phyloP scores from a whole-genome alignment of 2,329 filamentous ascomycete species.

The Acrocalymma vagum region DNA sequence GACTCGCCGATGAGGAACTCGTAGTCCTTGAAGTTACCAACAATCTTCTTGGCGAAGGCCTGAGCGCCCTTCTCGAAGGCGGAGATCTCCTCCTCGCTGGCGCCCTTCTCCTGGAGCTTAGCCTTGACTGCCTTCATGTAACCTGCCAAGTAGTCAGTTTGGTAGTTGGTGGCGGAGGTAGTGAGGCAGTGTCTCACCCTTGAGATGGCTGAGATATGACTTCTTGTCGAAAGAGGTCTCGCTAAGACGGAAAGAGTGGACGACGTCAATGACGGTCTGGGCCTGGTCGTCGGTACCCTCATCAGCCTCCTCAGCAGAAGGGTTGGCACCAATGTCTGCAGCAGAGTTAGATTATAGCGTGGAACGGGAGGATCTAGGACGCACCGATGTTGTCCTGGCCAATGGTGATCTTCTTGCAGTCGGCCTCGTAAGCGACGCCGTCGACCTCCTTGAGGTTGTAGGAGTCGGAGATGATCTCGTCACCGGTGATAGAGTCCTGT shows the following conservation, averaged over 20 bases:
- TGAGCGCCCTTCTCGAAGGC: constrained; percentile 81
- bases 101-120: constrained; percentile 69
- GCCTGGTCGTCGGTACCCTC: constrained; percentile 75
- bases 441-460: constrained; percentile 84
- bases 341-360: constrained; percentile 11
- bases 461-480: constrained; percentile 97
- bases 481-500: constrained; percentile 86
- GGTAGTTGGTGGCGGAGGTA: not conserved
- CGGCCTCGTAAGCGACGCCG: constrained; percentile 84
- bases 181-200: constrained; percentile 70
- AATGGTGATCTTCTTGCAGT: constrained; percentile 89
- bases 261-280: constrained; percentile 88
- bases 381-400: constrained; percentile 76
- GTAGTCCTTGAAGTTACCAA: constrained; percentile 91
- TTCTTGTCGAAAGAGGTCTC: constrained; percentile 87
- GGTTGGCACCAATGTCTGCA: constrained; percentile 90
- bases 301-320: constrained; percentile 89
- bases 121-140: constrained; percentile 96
- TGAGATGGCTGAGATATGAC: constrained; percentile 81
- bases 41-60: constrained; percentile 81
- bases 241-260: constrained; percentile 90
- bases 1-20: constrained; percentile 93
- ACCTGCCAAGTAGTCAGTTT: constrained; percentile 55
- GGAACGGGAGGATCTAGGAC: constrained; percentile 33
- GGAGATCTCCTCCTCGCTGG: constrained; percentile 72